Evolutionary conservation across 768 basidiomycete species (phyloP).

Genomic region (Tephrocybe sp.): DNA sequence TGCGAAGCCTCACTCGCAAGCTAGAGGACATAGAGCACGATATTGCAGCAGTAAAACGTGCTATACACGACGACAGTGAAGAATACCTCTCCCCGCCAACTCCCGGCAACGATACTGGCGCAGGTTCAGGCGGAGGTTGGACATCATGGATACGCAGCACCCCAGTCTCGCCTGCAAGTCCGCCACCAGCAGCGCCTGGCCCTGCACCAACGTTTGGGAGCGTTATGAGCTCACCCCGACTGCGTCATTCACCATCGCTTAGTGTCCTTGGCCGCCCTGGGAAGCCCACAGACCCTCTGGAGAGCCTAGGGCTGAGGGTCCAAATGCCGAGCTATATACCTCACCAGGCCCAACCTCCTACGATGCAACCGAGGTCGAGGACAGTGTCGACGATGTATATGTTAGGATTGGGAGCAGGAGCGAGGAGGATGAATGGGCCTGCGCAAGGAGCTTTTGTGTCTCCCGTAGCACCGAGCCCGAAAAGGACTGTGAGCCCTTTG

Average conservation of each 20-base stretch:
- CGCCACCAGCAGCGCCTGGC: conserved; percentile 24
- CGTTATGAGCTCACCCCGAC: conserved; percentile 63
- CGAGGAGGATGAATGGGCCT: conserved; percentile 26
- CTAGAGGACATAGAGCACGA: conserved; percentile 76
- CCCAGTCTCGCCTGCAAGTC: conserved; percentile 37
- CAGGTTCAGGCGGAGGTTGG: conserved; percentile 45
- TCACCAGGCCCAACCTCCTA: conserved; percentile 6
- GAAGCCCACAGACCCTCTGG: conserved; percentile 34
- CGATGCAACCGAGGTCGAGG: conserved; percentile 32
- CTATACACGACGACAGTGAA: conserved; percentile 39
- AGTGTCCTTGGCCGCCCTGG: conserved; percentile 19
- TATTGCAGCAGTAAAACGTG: conserved; percentile 63
- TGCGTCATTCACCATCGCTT: conserved; percentile 48
- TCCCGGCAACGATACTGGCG: conserved; percentile 6
- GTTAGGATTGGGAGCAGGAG: conserved; percentile 49
- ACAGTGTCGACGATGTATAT: conserved; percentile 63
- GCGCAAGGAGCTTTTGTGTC: conserved; percentile 1
- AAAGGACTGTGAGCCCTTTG: background rate
- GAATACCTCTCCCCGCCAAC: conserved; percentile 21
- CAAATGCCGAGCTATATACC: conserved; percentile 51
- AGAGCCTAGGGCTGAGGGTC: conserved; percentile 48
- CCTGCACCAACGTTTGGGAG: conserved; percentile 63
- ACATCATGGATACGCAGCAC: conserved; percentile 50
- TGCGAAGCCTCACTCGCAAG: conserved; percentile 51
- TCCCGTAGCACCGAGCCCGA: conserved; percentile 1